Evolutionary conservation across 805 yeast species (phyloP).

Genomic region (Zygosaccharomyces siamensis): DNA sequence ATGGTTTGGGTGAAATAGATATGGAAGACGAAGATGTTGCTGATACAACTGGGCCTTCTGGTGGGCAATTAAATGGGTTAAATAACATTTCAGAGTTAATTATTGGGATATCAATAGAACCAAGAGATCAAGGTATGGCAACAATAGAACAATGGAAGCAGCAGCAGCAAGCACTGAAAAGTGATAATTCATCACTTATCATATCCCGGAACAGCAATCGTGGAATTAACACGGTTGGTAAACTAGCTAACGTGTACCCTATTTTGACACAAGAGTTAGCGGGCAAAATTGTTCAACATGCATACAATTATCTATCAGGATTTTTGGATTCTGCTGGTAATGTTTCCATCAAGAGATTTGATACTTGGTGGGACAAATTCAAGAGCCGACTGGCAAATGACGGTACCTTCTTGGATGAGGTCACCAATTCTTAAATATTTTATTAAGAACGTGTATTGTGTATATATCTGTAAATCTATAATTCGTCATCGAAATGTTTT

Average conservation of each 20-base stretch:
- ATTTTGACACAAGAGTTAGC: slow-evolving; percentile 59
- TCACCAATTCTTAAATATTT: slow-evolving; percentile 24
- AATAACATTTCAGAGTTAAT: slow-evolving; percentile 38
- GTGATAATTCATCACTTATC: slow-evolving; percentile 28
- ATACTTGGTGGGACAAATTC: slow-evolving; percentile 94
- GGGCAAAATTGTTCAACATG: slow-evolving; percentile 83
- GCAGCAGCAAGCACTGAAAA: slow-evolving; percentile 16
- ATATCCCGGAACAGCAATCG: slow-evolving; percentile 26
- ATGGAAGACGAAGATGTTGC: slow-evolving; percentile 48
- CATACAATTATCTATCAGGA: slow-evolving; percentile 87
- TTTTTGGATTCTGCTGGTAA: slow-evolving; percentile 74
- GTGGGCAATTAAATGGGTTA: slow-evolving; percentile 12
- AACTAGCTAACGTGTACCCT: slow-evolving; percentile 36
- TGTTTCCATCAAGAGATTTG: slow-evolving; percentile 82
- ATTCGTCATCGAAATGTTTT: slow-evolving; percentile 50
- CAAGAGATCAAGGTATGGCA: slow-evolving; percentile 58
- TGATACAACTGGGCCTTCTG: slow-evolving; percentile 34
- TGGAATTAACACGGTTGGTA: slow-evolving; percentile 28
- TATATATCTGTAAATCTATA: slow-evolving; percentile 25
- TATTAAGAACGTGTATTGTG: not conserved
- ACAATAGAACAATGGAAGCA: slow-evolving; percentile 45
- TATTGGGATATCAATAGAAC: slow-evolving; percentile 90
- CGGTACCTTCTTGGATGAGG: slow-evolving; percentile 70
- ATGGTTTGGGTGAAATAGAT: slow-evolving; percentile 52
- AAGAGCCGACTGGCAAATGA: slow-evolving; percentile 68